Conservation (phyloP, 2,329 filamentous ascomycete genomes). For the Xylariaceae sp. region DNA sequence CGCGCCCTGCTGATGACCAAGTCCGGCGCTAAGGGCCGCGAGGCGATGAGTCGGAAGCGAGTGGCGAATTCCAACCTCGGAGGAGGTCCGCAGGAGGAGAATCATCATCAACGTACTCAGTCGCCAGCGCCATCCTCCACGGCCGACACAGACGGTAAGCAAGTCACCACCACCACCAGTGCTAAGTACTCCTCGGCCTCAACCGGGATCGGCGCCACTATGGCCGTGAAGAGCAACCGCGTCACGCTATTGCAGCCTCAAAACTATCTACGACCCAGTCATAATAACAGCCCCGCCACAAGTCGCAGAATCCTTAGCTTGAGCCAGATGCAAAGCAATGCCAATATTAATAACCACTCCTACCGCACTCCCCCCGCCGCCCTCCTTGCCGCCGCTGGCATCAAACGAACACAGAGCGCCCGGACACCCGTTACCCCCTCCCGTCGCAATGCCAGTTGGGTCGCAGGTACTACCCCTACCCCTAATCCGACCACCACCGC, state of each 20-base stretch:
- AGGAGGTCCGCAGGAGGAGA: conserved; percentile 21
- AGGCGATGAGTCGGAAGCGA: conserved; percentile 56
- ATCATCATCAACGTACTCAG: too few relatives aligned
- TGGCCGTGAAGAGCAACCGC: background rate
- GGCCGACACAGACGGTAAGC: background rate
- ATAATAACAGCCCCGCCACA: conserved; percentile 44
- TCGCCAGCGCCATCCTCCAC: background rate
- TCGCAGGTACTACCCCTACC: background rate
- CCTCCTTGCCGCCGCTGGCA: background rate
- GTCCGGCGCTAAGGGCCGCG: conserved; percentile 43
- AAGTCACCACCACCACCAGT: background rate
- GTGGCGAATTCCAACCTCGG: conserved; percentile 40
- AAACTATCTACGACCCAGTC: background rate
- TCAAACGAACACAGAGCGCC: conserved; percentile 66
- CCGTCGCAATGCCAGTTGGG: conserved; percentile 66
- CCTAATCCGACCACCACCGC: too few relatives aligned
- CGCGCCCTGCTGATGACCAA: conserved; percentile 79
- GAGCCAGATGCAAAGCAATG: conserved; percentile 80
- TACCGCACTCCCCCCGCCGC: background rate
- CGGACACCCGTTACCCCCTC: conserved; percentile 47
- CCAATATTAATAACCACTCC: conserved; percentile 32
- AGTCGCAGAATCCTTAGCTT: conserved; percentile 80
- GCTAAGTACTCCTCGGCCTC: too few relatives aligned
- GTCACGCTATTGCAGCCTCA: conserved; percentile 39
- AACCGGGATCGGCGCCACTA: background rate